Evolutionary conservation across 2,329 filamentous ascomycete species (phyloP).

Genomic region (Ceratocystis lukuohia): DNA sequence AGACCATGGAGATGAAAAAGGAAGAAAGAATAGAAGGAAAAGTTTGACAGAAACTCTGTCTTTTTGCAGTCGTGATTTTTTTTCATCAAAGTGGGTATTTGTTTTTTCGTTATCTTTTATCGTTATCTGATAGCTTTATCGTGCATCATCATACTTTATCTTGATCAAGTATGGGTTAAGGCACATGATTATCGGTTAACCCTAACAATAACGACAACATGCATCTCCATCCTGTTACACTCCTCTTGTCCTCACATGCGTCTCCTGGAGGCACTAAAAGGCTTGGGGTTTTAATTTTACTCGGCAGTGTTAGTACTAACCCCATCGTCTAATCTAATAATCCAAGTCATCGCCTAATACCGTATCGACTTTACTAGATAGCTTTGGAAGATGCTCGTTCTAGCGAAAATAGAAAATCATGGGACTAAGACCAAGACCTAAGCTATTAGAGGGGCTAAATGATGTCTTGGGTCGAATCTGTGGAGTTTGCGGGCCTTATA

Average conservation of each 20-base stretch:
- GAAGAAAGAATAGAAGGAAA: neutral
- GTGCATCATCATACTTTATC: neutral
- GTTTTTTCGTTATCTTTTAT: neutral
- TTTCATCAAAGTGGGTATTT: neutral
- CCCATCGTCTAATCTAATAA: neutral
- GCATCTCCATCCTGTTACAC: neutral
- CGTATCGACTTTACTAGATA: too few species aligned
- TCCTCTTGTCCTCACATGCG: neutral
- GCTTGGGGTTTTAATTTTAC: neutral
- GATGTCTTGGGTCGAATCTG: neutral
- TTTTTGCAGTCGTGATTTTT: conserved; percentile 11
- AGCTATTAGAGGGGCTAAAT: neutral
- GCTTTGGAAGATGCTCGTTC: too few species aligned
- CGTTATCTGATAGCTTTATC: too few species aligned
- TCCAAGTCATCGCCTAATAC: too few species aligned
- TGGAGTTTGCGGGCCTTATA: neutral
- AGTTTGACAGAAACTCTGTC: neutral
- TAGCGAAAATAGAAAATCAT: too few species aligned
- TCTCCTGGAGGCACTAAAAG: neutral
- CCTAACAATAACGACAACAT: neutral
- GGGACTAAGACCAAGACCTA: neutral
- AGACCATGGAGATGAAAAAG: neutral
- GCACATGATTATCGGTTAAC: neutral
- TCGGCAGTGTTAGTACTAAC: neutral
- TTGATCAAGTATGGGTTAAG: neutral